Percentiles rank a stretch among this genome's conserved stretches.
Evolutionary conservation across 192 early-diverging fungal species (phyloP).

Genomic region (Ambispora gerdemannii): DNA sequence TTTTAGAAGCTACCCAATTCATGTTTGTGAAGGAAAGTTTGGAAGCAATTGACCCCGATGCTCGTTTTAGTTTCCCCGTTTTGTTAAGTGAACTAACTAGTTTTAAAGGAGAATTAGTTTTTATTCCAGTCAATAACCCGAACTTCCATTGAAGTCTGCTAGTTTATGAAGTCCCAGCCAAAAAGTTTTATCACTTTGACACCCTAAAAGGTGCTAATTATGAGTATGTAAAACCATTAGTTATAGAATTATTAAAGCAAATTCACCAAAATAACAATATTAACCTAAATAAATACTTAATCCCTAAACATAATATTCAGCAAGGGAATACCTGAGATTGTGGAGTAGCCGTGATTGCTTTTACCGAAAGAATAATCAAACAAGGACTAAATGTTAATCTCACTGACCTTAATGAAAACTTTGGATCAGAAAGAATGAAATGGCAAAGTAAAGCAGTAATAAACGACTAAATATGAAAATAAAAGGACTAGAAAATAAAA

Average conservation of each 20-base stretch:
- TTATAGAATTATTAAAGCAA: background rate
- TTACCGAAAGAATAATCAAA: background rate
- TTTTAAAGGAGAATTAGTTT: background rate
- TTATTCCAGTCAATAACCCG: slow-evolving; percentile 11
- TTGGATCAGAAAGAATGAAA: too few relatives aligned
- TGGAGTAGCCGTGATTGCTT: slow-evolving; percentile 4
- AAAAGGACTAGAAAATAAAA: too few relatives aligned
- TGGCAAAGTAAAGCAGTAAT: too few relatives aligned
- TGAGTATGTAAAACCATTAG: background rate
- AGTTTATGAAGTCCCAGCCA: background rate
- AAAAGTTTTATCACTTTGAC: slow-evolving; percentile 12
- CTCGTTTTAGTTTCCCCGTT: background rate
- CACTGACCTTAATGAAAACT: too few relatives aligned
- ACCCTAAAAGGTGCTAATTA: background rate
- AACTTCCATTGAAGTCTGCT: slow-evolving; percentile 1
- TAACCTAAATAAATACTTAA: background rate
- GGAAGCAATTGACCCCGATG: background rate
- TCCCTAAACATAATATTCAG: background rate
- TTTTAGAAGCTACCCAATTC: background rate
- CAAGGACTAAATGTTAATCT: too few relatives aligned
- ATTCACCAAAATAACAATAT: background rate
- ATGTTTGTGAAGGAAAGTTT: background rate
- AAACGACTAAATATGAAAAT: too few relatives aligned
- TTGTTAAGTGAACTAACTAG: slow-evolving; percentile 9
- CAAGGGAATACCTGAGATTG: background rate